Percentiles rank a stretch among this genome's conserved stretches.
These are phyloP conservation scores for Taxillus chinensis DNA, from an alignment of 164 flowering plant genomes.

Conservation along the genomic window DNA sequence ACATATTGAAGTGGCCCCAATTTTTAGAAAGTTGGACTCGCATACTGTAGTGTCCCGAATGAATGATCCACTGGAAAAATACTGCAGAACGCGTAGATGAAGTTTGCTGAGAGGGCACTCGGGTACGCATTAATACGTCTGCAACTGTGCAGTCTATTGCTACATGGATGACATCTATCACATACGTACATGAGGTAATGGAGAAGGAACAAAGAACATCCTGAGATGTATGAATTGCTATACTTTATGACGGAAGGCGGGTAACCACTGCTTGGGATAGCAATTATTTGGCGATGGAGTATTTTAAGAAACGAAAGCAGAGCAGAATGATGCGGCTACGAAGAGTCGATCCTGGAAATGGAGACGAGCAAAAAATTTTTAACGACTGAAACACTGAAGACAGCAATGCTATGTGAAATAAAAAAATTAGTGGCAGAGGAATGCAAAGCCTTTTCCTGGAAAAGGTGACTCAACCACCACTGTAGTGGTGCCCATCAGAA, in stretches of 20 bases:
- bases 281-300: conserved; percentile 16
- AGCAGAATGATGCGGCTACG: conserved; percentile 5
- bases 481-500: neutral
- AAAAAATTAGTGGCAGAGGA: neutral
- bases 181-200: neutral
- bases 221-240: conserved; percentile 2
- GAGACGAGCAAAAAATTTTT: conserved; percentile 3
- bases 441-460: conserved; percentile 4
- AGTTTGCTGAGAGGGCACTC: neutral
- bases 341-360: conserved; percentile 13
- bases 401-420: conserved; percentile 8
- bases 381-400: conserved; percentile 6
- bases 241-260: conserved; percentile 2
- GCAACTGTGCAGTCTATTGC: neutral
- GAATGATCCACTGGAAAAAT: conserved; percentile 8
- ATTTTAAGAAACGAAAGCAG: conserved; percentile 5
- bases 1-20: conserved; percentile 9
- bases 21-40: conserved; percentile 7
- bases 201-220: conserved; percentile 9
- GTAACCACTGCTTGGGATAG: conserved; percentile 9
- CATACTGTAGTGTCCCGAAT: neutral
- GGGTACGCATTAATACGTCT: conserved; percentile 5
- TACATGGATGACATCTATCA: neutral
- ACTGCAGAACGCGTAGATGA: conserved; percentile 14
- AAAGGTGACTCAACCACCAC: conserved; percentile 21